Conservation (phyloP, 2,329 filamentous ascomycete species). For the Stagonosporopsis tanaceti region DNA sequence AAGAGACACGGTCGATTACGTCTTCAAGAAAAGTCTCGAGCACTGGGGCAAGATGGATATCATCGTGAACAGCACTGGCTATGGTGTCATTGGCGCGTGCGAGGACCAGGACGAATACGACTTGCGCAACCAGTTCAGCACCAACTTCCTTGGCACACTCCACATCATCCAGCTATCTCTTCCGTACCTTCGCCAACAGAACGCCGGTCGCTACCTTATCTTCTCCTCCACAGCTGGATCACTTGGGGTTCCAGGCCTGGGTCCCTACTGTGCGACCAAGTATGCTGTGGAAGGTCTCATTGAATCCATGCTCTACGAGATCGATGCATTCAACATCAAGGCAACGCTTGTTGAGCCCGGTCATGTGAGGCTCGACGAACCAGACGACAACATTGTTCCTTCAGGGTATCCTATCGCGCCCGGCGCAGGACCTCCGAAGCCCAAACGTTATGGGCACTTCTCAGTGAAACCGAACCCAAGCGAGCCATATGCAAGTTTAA, state of each 20-base stretch:
- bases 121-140: conserved; percentile 94
- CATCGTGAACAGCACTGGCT: conserved; percentile 89
- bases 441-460: conserved; percentile 91
- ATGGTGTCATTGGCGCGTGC: conserved; percentile 93
- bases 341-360: conserved; percentile 92
- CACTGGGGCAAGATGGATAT: conserved; percentile 86
- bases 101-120: conserved; percentile 98
- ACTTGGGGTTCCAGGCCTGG: conserved; percentile 89
- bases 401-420: conserved; percentile 34
- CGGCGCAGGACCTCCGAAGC: conserved; percentile 46
- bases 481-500: conserved; percentile 78
- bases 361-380: conserved; percentile 85
- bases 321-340: conserved; percentile 90
- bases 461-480: conserved; percentile 81
- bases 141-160: conserved; percentile 94
- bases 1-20: conserved; percentile 76
- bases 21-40: conserved; percentile 73
- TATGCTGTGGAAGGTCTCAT: conserved; percentile 96
- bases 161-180: conserved; percentile 91
- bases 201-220: conserved; percentile 83
- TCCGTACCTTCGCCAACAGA: conserved; percentile 83
- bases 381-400: conserved; percentile 57
- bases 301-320: conserved; percentile 96
- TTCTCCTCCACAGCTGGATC: conserved; percentile 93
- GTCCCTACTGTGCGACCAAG: conserved; percentile 95